Evolutionary conservation across 2,329 filamentous ascomycete species (phyloP), one percentile per base, ranked within the genome.

Genomic region (Ambrosiella cleistominuta): DNA sequence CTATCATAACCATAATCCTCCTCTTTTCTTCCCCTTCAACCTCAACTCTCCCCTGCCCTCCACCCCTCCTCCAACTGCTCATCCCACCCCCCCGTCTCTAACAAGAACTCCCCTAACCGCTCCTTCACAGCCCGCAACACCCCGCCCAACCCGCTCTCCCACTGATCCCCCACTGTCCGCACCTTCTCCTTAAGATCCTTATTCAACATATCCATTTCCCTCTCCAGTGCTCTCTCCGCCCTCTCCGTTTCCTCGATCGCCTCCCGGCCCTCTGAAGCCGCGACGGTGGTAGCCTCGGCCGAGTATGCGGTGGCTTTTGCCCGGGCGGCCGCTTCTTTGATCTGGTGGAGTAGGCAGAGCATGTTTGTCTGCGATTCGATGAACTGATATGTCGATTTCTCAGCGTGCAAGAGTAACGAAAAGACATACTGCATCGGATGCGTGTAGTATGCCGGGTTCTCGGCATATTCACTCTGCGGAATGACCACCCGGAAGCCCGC

Each of bases 301-400:
- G 88, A 83, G 63, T 85, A 74, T 15, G 85, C 73, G 62, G 81
- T 77, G 56, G 80, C 80, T 63, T 82, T 81, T 7, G 86, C 85
- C 52, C 76, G 76, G 66, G 87, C 83, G 1, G 87, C 81, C 0
- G 83, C 83, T 57, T 86, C 87, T 66, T 88, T 88, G 57, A 95
- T 88, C 70, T 96, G 89, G 65, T 96, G 93, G 59, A 95, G 71
- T 42, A 97, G 74, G 66, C 91, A 97, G 27, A 95, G 75, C 39
- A 96, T 74, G 66, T 96, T 96, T 37, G 82, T 91, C 72, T 97
- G 91, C 6, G 83, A 86, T 72, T 97, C 93, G 65, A 97, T 96
- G 70, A 95, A 97, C 68, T 97, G 93, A 66, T 95, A 94, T 7
- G 88, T 91, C 64, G 85, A 90, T 72, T 93, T 95, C 68, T 94